phyloP scores from a whole-genome alignment of 306 rosid genomes.

The Pachyrhizus erosus region DNA sequence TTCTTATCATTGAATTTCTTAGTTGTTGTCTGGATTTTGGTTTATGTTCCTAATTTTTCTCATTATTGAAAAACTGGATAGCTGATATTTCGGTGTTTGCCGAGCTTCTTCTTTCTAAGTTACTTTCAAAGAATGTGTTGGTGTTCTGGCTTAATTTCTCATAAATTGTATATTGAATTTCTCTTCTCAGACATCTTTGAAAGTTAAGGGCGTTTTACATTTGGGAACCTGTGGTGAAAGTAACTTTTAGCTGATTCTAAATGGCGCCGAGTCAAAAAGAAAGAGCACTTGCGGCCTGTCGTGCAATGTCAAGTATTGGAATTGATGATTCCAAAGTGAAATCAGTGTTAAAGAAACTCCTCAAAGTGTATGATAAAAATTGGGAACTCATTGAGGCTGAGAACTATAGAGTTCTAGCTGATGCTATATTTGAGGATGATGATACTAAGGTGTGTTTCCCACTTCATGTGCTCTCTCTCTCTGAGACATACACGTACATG shows the following conservation, averaged over 20 bases:
- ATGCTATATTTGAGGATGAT: slow-evolving; percentile 86
- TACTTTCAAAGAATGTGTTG: slow-evolving; percentile 3
- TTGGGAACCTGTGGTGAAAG: slow-evolving; percentile 41
- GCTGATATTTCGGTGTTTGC: not conserved
- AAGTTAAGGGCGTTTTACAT: slow-evolving; percentile 32
- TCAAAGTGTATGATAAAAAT: slow-evolving; percentile 76
- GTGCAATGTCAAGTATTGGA: slow-evolving; percentile 79
- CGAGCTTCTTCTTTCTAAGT: not conserved
- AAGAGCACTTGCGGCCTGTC: slow-evolving; percentile 57
- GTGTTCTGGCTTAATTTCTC: slow-evolving; percentile 23
- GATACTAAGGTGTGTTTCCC: slow-evolving; percentile 57
- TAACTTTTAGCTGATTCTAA: slow-evolving; percentile 37
- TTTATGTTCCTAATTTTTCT: not conserved
- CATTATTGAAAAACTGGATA: not conserved
- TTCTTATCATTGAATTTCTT: not conserved
- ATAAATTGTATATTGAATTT: slow-evolving; percentile 17
- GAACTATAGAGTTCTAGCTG: slow-evolving; percentile 82
- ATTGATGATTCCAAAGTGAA: slow-evolving; percentile 68
- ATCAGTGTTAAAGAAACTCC: slow-evolving; percentile 75
- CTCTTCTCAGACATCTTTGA: slow-evolving; percentile 33
- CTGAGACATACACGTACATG: not conserved
- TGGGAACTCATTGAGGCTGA: slow-evolving; percentile 94
- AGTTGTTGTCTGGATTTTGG: not conserved
- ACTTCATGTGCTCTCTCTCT: not conserved
- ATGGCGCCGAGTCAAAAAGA: slow-evolving; percentile 75